Percentiles rank a stretch among this genome's conserved stretches.
Evolutionary conservation across 176 grass and related monocot species (phyloP).

Genomic region (Aegilops tauschii): DNA sequence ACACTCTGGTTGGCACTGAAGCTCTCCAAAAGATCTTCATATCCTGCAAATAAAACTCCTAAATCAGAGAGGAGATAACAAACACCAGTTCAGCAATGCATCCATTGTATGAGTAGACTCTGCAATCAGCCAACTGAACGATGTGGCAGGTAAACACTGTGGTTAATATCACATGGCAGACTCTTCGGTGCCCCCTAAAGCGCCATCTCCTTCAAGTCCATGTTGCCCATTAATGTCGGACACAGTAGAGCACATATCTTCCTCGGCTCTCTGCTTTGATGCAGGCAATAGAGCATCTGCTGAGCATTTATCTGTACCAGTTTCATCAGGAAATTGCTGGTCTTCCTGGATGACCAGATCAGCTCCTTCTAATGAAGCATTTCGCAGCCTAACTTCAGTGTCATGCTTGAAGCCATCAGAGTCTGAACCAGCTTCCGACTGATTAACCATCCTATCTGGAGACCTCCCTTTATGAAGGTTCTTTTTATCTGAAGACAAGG

Average conservation of each 20-base stretch:
- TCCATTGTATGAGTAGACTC: constrained; percentile 23
- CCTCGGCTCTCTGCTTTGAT: not conserved
- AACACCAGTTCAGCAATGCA: constrained; percentile 41
- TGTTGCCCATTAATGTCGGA: constrained; percentile 24
- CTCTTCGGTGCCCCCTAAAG: constrained; percentile 21
- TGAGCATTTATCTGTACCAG: not conserved
- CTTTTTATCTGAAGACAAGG: constrained; percentile 30
- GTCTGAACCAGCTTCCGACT: not conserved
- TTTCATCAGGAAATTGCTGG: not conserved
- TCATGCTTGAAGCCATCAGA: constrained; percentile 4
- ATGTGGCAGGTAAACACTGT: constrained; percentile 22
- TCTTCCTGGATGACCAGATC: constrained; percentile 11
- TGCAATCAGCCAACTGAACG: constrained; percentile 29
- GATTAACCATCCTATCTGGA: constrained; percentile 1
- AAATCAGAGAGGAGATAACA: constrained; percentile 60
- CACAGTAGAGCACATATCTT: not conserved
- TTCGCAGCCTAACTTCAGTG: constrained; percentile 17
- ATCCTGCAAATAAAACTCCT: constrained; percentile 87
- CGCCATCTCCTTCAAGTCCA: constrained; percentile 26
- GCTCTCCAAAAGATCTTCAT: constrained; percentile 51
- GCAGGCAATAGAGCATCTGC: not conserved
- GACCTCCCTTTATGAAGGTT: not conserved
- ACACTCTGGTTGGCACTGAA: constrained; percentile 10
- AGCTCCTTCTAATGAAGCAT: constrained; percentile 19
- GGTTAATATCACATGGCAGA: constrained; percentile 32